Conservation (phyloP, 331 rosid genomes). For the Quercus tomentella region DNA sequence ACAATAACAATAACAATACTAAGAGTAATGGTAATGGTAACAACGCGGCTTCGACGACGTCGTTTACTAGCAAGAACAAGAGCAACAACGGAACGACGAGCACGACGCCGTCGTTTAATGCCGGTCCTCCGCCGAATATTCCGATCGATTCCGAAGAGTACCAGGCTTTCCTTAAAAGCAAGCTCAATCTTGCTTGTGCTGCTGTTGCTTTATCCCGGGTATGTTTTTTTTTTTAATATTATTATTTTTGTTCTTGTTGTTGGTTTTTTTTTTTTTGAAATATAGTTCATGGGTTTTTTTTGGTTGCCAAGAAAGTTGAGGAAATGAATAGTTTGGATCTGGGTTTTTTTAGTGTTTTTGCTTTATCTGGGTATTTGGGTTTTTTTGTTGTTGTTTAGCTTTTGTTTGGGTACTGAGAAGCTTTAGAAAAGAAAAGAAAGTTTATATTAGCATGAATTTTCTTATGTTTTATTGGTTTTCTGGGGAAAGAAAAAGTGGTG, state of each 20-base stretch:
- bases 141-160: constrained; percentile 59
- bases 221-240: background rate
- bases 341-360: background rate
- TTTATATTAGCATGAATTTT: background rate
- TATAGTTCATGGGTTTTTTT: background rate
- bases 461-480: background rate
- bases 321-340: background rate
- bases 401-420: background rate
- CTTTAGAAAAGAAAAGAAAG: background rate
- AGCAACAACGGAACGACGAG: background rate
- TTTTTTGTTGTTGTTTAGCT: background rate
- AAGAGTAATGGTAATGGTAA: no score
- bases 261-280: background rate
- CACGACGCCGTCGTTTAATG: constrained; percentile 6
- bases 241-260: no score
- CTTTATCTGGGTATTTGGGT: background rate
- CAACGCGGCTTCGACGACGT: background rate
- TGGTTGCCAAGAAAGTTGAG: background rate
- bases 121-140: constrained; percentile 13
- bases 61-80: background rate
- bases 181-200: constrained; percentile 91
- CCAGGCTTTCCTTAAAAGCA: constrained; percentile 75
- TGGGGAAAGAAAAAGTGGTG: background rate
- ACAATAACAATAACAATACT: no score
- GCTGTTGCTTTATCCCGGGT: constrained; percentile 83